Percentiles rank a stretch among this genome's conserved stretches.
Conservation (phyloP, 768 basidiomycete species). For the Agaricus blazei region DNA sequence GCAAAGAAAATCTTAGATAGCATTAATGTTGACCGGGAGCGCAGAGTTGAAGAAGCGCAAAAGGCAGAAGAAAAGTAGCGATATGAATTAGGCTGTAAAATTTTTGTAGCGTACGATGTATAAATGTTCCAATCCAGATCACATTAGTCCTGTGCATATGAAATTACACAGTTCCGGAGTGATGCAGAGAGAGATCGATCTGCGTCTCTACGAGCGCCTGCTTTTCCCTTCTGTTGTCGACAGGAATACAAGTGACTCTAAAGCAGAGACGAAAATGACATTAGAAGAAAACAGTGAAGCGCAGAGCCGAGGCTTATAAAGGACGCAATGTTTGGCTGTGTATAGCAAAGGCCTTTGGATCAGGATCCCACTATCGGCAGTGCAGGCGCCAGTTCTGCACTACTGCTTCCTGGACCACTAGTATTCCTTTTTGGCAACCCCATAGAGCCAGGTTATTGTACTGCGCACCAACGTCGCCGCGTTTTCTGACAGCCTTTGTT, state of each 20-base stretch:
- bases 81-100: neutral
- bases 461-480: too few relatives aligned
- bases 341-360: constrained; percentile 21
- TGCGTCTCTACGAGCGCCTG: constrained; percentile 73
- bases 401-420: neutral
- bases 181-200: constrained; percentile 27
- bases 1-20: constrained; percentile 79
- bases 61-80: constrained; percentile 15
- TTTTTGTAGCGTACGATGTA: neutral
- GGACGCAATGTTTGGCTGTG: constrained; percentile 27
- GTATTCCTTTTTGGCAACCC: too few relatives aligned
- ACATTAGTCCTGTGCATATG: constrained; percentile 19
- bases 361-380: neutral
- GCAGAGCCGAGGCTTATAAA: constrained; percentile 21
- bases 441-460: too few relatives aligned
- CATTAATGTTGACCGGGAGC: constrained; percentile 64
- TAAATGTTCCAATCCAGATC: constrained; percentile 25
- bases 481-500: too few relatives aligned
- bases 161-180: constrained; percentile 11
- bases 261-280: constrained; percentile 43
- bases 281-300: constrained; percentile 18
- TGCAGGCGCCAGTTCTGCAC: neutral
- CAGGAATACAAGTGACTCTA: constrained; percentile 68
- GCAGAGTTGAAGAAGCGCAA: constrained; percentile 37
- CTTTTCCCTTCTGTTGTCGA: constrained; percentile 33